These are phyloP conservation scores for Geotrichum australiense DNA, from an alignment of 1,139 yeast genomes.

Conservation along the genomic window DNA sequence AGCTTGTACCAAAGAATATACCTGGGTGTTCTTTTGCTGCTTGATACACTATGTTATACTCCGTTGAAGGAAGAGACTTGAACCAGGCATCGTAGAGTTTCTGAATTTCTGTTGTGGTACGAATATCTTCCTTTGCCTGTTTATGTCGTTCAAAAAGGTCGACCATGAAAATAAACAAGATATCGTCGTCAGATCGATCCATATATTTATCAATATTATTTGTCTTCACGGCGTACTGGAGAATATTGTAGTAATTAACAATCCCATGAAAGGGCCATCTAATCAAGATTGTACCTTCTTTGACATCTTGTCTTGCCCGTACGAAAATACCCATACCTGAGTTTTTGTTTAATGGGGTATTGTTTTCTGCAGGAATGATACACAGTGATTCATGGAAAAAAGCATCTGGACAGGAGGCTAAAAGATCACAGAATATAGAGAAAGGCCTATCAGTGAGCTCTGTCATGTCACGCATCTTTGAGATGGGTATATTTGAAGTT, in stretches of 20 bases:
- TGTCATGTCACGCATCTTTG: too few species aligned
- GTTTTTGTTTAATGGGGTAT: too few species aligned
- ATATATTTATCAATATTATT: too few species aligned
- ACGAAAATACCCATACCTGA: too few species aligned
- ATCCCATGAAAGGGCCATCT: conserved; percentile 12
- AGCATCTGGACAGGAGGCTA: too few species aligned
- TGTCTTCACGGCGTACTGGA: conserved; percentile 4
- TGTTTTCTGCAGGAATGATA: too few species aligned
- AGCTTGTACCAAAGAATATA: conserved; percentile 27
- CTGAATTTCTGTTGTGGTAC: conserved; percentile 16
- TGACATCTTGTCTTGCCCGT: background rate
- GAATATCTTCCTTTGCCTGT: conserved; percentile 8
- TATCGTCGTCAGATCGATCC: conserved; percentile 7
- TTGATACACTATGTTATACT: conserved; percentile 29
- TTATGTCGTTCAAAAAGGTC: conserved; percentile 12
- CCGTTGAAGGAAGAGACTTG: conserved; percentile 26
- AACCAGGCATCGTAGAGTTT: conserved; percentile 21
- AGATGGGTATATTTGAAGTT: too few species aligned
- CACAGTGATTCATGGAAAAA: too few species aligned
- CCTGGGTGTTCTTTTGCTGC: conserved; percentile 29
- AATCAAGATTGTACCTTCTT: conserved; percentile 10
- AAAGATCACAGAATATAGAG: too few species aligned
- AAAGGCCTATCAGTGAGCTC: too few species aligned
- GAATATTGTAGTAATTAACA: conserved; percentile 7
- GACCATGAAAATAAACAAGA: conserved; percentile 13